A percentile compares a stretch with the other conserved stretches of the same genome.
Evolutionary conservation across 768 basidiomycete genomes (phyloP).

Genomic region (Leccinum sublutescens): DNA sequence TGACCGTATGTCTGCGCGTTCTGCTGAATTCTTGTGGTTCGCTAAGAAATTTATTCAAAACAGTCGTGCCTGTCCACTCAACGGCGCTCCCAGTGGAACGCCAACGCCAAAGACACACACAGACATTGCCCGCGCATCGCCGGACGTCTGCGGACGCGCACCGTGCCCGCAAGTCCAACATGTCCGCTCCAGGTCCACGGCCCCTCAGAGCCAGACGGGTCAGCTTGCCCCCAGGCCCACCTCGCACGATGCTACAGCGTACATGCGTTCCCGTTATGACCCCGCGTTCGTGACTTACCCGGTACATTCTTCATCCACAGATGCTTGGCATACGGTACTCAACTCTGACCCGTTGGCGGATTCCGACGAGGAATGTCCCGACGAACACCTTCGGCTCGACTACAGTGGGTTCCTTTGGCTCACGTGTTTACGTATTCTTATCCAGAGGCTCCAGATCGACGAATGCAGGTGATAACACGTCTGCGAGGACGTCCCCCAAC

Average conservation of each 20-base stretch:
- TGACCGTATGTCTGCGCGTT: conserved; percentile 22
- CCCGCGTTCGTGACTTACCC: conserved; percentile 4
- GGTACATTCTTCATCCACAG: conserved; percentile 35
- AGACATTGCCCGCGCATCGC: conserved; percentile 21
- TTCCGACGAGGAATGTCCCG: conserved; percentile 69
- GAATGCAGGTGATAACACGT: conserved; percentile 58
- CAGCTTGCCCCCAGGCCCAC: conserved; percentile 30
- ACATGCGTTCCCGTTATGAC: conserved; percentile 24
- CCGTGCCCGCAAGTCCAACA: conserved; percentile 22
- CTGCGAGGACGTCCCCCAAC: conserved; percentile 57
- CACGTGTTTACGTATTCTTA: conserved; percentile 8
- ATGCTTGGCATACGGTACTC: conserved; percentile 69
- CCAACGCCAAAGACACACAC: conserved; percentile 26
- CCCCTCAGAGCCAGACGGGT: conserved; percentile 26
- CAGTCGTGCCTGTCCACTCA: conserved; percentile 24
- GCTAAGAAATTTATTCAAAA: conserved; percentile 9
- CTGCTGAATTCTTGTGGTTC: neutral
- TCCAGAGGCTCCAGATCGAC: conserved; percentile 43
- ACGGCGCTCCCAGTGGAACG: conserved; percentile 18
- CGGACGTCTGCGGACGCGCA: conserved; percentile 29
- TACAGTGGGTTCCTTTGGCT: conserved; percentile 46
- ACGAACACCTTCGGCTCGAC: conserved; percentile 64
- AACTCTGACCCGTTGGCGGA: conserved; percentile 71
- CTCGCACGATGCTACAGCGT: conserved; percentile 68
- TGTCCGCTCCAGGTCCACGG: conserved; percentile 21